Base-by-base conservation (phyloP, 306 rosid species). In the Quillaja saponaria region DNA sequence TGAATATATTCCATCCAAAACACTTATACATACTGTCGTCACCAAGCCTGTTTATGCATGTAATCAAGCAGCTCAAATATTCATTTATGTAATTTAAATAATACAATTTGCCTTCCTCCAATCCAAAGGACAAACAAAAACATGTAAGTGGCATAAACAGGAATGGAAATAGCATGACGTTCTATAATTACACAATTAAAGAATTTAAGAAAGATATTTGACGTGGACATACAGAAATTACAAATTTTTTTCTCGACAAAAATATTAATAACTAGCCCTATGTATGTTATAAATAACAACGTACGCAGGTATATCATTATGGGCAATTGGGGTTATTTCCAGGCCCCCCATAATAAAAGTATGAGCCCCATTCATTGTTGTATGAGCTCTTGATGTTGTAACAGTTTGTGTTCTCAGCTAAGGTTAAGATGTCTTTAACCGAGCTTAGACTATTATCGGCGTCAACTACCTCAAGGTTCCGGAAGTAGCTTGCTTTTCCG, bases 271-370 rank as follows among this genome's bases (percentile, higher is more conserved):
- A n/a, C n/a, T n/a, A n/a, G n/a, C n/a, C n/a, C n/a, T 63, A 69
- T 55, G 54, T 52, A 75, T 35, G 63, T 5, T 9, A n/a, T n/a
- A n/a, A n/a, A n/a, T n/a, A n/a, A n/a, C n/a, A n/a, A n/a, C n/a
- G n/a, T n/a, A n/a, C n/a, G n/a, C n/a, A n/a, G n/a, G n/a, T n/a
- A n/a, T n/a, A n/a, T 37, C 40, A 40, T 87, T 71, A 88, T 2
- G 56, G 74, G 56, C 99, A 92, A n/a, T 48, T 71, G 0, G 91
- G 78, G 49, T 72, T 86, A 61, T 66, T 76, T 31, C 99, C 99
- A 0, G 96, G 96, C 3, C 95, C 99, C 12, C 99, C 99, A 51
- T 84, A 92, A 73, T 92, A 92, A 71, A 92, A 92, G 55, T 89
- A 74, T 4, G 95, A 81, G 45, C 96, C 99, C 99, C 99, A 92